Percentiles rank a stretch among this genome's conserved stretches.
phyloP scores from a whole-genome alignment of 768 basidiomycete genomes.

The Dioszegia hungarica region DNA sequence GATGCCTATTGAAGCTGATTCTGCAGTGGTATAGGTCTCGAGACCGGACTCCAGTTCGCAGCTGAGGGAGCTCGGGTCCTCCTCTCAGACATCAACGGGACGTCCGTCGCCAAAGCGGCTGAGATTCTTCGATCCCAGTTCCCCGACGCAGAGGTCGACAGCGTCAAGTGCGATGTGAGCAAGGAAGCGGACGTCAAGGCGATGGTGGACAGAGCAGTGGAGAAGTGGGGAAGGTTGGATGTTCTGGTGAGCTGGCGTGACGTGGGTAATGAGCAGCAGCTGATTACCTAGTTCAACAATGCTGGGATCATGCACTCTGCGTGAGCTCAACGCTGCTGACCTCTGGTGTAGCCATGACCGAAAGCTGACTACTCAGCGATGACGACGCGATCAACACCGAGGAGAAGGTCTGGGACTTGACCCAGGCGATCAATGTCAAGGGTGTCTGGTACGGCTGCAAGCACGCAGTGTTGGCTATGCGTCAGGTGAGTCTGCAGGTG shows the following conservation, averaged over 20 bases:
- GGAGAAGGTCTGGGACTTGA: constrained; percentile 79
- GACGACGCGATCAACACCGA: constrained; percentile 95
- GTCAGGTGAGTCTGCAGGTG: constrained; percentile 52
- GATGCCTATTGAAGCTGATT: too few species aligned
- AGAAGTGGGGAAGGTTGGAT: constrained; percentile 87
- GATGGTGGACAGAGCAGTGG: constrained; percentile 71
- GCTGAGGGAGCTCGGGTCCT: constrained; percentile 88
- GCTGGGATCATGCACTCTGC: constrained; percentile 97
- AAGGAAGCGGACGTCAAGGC: constrained; percentile 81
- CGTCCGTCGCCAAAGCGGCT: constrained; percentile 65
- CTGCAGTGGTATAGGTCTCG: constrained; percentile 94
- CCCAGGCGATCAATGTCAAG: constrained; percentile 82
- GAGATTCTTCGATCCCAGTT: constrained; percentile 61
- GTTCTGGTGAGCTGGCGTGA: constrained; percentile 66
- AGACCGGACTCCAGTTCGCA: constrained; percentile 91
- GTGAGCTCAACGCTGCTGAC: constrained; percentile 6
- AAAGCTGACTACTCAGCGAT: constrained; percentile 52
- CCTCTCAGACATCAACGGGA: constrained; percentile 78
- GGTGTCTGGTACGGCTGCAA: constrained; percentile 99
- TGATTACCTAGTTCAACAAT: constrained; percentile 72
- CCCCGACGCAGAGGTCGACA: constrained; percentile 56
- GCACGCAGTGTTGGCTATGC: constrained; percentile 95
- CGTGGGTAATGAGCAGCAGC: background rate
- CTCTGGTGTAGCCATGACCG: too few species aligned
- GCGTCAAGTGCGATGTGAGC: constrained; percentile 77